Conservation (phyloP, 2,329 filamentous ascomycete species). For the Fusarium irregulare region DNA sequence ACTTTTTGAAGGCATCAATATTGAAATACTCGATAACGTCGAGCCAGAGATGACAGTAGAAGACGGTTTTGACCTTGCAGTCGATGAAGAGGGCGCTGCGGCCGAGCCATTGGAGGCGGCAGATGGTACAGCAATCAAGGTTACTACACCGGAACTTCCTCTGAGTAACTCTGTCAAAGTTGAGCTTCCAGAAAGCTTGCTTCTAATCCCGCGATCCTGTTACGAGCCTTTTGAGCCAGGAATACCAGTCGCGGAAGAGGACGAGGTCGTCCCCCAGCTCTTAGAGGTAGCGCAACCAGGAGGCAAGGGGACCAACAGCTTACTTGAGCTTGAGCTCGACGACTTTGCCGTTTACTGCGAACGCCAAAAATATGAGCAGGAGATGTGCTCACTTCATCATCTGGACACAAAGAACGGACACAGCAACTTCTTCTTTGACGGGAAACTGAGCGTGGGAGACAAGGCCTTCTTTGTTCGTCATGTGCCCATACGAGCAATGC, state of each 20-base stretch:
- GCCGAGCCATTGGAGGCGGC: slow-evolving; percentile 6
- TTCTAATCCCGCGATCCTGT: slow-evolving; percentile 46
- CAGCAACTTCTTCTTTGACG: slow-evolving; percentile 67
- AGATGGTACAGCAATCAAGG: neutral
- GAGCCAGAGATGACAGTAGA: slow-evolving; percentile 7
- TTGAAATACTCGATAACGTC: slow-evolving; percentile 5
- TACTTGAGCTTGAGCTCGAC: slow-evolving; percentile 64
- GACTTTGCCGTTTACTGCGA: slow-evolving; percentile 69
- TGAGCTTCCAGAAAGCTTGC: slow-evolving; percentile 44
- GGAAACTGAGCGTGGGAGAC: slow-evolving; percentile 62
- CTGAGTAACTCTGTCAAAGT: slow-evolving; percentile 33
- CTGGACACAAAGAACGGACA: slow-evolving; percentile 55
- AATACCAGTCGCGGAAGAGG: slow-evolving; percentile 41
- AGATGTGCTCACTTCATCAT: slow-evolving; percentile 67
- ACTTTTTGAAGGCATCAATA: slow-evolving; percentile 13
- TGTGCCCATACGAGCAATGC: slow-evolving; percentile 67
- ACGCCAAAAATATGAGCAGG: slow-evolving; percentile 51
- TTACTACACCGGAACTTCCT: neutral
- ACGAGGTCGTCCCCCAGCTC: slow-evolving; percentile 25
- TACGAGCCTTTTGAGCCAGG: slow-evolving; percentile 50
- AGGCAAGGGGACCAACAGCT: slow-evolving; percentile 43
- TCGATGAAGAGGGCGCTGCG: neutral
- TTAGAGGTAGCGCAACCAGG: slow-evolving; percentile 16
- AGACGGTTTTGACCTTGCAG: neutral
- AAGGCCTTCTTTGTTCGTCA: slow-evolving; percentile 62